Base-by-base conservation (phyloP, 192 early-diverging fungal genomes). In the Podila epigama region DNA sequence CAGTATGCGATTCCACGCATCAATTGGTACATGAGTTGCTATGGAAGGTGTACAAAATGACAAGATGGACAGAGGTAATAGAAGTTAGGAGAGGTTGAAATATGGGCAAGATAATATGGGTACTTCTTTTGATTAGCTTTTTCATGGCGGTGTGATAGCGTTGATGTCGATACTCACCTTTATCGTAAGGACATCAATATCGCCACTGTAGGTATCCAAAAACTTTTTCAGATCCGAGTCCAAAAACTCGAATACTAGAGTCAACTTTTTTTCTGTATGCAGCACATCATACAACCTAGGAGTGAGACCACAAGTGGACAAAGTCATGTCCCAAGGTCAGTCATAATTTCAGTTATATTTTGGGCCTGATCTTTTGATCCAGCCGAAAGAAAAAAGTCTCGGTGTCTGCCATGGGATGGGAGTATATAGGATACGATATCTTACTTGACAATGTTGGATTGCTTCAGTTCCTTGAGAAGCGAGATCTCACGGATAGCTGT, bases 141-240 rank as follows among this genome's bases (percentile, higher is more conserved):
- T 22, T 22, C 20, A 50, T 51, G 2, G 51, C 6, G 4, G 16
- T 20, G 32, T 4, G 2, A 4, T 28, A 11, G 16, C n/a, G 51
- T 10, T 33, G 29, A 56, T 10, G 5, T 39, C 12, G 31, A 20
- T 15, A 31, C 70, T 39, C 80, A 96, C 94, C 87, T 98, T 97
- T 70, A 97, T 90, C 20, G 94, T 92, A 58, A 83, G 51, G 16
- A 84, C 78, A 53, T 95, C 93, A 62, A 94, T 86, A 56, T 95
- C 91, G 35, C 93, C 93, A 36, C 90, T 89, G 64, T 90, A 92
- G 3, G 87, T 89, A 81, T 99, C 97, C 78, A 98, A 84, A 79
- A 94, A 99, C 89, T 99, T 99, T 69, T 99, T 99, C 79, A 99
- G 83, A 81, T 99, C 98, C 42, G 95, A 95, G 81, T 99, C 97